A percentile compares a stretch with the other conserved stretches of the same genome.
Evolutionary conservation across 495 filamentous ascomycete species (phyloP).

Genomic region (Lasiosphaeria hispida): DNA sequence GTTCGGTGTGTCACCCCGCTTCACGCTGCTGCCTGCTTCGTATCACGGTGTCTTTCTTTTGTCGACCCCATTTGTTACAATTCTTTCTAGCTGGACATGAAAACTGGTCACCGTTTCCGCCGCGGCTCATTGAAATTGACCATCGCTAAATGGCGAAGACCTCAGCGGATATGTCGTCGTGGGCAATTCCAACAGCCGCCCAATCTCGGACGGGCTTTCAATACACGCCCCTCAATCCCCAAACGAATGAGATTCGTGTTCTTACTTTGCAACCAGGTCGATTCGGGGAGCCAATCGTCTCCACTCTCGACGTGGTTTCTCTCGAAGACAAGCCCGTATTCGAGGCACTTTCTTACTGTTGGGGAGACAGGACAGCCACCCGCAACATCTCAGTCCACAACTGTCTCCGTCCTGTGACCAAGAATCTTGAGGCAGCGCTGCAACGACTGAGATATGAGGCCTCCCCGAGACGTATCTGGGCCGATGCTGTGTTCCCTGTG

Average conservation of each 20-base stretch:
- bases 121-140: too few species aligned
- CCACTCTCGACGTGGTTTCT: background rate
- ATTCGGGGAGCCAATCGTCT: background rate
- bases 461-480: background rate
- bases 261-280: background rate
- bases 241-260: background rate
- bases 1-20: too few species aligned
- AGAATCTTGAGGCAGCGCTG: background rate
- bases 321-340: background rate
- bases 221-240: background rate
- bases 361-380: background rate
- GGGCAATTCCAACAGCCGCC: too few species aligned
- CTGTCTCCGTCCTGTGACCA: too few species aligned
- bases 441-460: background rate
- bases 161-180: too few species aligned
- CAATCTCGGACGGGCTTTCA: too few species aligned
- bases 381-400: background rate
- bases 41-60: too few species aligned
- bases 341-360: background rate
- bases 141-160: too few species aligned
- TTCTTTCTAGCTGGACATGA: too few species aligned
- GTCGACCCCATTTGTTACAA: too few species aligned
- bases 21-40: too few species aligned
- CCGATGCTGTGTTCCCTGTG: slow-evolving; percentile 1
- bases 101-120: too few species aligned